These are phyloP conservation scores for Melastoma candidum DNA, from an alignment of 441 rosid species.

Conservation along the genomic window DNA sequence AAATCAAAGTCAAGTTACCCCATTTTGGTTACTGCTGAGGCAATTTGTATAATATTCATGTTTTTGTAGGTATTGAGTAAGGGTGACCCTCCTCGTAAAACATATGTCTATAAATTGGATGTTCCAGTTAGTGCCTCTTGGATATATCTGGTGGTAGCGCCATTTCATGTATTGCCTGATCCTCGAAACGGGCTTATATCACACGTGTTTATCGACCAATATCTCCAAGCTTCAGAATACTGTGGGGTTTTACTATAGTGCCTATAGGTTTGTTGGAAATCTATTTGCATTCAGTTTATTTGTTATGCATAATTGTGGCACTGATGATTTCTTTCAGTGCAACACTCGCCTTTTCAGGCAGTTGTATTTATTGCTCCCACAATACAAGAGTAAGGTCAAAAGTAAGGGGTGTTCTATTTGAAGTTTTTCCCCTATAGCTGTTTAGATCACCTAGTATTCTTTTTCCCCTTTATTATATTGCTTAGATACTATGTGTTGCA, in stretches of 20 bases:
- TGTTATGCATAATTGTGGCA: no score
- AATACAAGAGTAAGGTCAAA: no score
- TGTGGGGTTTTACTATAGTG: slow-evolving; percentile 74
- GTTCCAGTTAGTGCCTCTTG: slow-evolving; percentile 74
- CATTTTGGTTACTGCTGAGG: no score
- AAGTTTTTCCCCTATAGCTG: no score
- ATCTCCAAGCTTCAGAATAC: slow-evolving; percentile 61
- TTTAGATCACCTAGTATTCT: no score
- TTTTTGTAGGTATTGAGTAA: slow-evolving; percentile 66
- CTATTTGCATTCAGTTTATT: neutral
- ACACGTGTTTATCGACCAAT: slow-evolving; percentile 63
- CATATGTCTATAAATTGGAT: slow-evolving; percentile 74
- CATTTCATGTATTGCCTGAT: slow-evolving; percentile 80
- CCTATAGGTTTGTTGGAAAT: slow-evolving; percentile 52
- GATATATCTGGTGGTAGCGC: slow-evolving; percentile 88
- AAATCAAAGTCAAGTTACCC: no score
- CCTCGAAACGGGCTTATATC: slow-evolving; percentile 52
- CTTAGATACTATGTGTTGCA: no score
- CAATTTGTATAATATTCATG: no score
- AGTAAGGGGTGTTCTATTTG: no score
- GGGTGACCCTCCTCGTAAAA: slow-evolving; percentile 81
- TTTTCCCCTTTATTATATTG: no score
- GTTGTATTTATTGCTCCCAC: slow-evolving; percentile 31
- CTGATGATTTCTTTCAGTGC: no score
- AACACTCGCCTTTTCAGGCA: no score